These are phyloP conservation scores for Sclerospora graminicola DNA, from an alignment of 352 stramenopile species.

Conservation along the genomic window DNA sequence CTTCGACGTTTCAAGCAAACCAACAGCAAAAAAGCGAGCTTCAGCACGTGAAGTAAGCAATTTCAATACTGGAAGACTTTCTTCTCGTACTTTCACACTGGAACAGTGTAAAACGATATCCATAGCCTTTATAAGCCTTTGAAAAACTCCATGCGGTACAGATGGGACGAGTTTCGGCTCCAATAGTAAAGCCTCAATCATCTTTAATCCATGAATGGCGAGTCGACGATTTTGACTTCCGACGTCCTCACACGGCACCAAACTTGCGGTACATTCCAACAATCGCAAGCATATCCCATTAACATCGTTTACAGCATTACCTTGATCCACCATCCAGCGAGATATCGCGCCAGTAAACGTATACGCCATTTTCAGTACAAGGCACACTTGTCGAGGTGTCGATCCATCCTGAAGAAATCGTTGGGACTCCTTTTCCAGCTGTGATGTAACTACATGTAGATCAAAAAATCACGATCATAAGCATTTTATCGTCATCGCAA, in stretches of 20 bases:
- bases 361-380: constrained; percentile 24
- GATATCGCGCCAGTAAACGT: constrained; percentile 12
- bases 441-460: constrained; percentile 7
- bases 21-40: constrained; percentile 5
- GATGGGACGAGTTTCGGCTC: constrained; percentile 1
- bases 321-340: constrained; percentile 2
- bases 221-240: constrained; percentile 11
- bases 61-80: constrained; percentile 19
- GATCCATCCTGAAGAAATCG: constrained; percentile 11
- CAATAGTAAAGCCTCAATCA: constrained; percentile 13
- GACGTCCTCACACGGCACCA: constrained; percentile 7
- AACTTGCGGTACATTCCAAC: constrained; percentile 12
- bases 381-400: constrained; percentile 17
- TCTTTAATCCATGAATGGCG: constrained; percentile 10
- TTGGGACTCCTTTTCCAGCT: constrained; percentile 13
- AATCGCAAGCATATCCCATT: constrained; percentile 9
- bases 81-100: constrained; percentile 14
- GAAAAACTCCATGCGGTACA: constrained; percentile 9
- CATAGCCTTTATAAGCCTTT: constrained; percentile 4
- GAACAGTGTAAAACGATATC: constrained; percentile 2
- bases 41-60: constrained; percentile 6
- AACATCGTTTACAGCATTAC: constrained; percentile 4
- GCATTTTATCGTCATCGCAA: constrained; percentile 1
- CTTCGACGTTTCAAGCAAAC: constrained; percentile 9
- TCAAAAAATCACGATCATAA: constrained; percentile 12